Evolutionary conservation across 169 alveolate genomes (phyloP).

Genomic region (Eimeria maxima): DNA sequence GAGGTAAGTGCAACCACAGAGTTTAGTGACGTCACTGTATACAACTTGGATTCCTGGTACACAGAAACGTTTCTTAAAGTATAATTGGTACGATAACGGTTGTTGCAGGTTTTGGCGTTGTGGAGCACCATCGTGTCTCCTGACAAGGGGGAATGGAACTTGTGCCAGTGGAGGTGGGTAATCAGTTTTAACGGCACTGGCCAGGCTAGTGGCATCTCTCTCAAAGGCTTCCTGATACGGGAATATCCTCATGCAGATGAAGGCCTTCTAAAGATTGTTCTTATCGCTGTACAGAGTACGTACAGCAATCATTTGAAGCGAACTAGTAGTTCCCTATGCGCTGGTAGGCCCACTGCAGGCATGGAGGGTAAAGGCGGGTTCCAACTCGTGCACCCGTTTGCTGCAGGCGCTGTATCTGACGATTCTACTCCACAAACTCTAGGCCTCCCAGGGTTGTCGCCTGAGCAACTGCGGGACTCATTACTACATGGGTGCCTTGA

Average conservation of each 20-base stretch:
- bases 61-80: neutral
- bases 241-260: conserved; percentile 40
- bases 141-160: neutral
- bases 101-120: conserved; percentile 7
- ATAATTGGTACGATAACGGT: neutral
- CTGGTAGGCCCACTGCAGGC: neutral
- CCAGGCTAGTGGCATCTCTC: conserved; percentile 24
- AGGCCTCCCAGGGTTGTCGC: conserved; percentile 17
- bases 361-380: neutral
- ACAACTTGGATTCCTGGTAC: neutral
- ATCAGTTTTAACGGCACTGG: conserved; percentile 20
- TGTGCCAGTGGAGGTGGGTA: conserved; percentile 71
- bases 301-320: neutral
- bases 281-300: conserved; percentile 10
- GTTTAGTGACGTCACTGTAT: neutral
- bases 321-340: neutral
- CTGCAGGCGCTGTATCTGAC: conserved; percentile 68
- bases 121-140: conserved; percentile 41
- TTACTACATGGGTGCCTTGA: conserved; percentile 11
- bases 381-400: neutral
- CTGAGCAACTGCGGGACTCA: neutral
- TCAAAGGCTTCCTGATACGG: conserved; percentile 15
- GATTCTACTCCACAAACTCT: conserved; percentile 27
- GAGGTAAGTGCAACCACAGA: conserved; percentile 9
- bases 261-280: conserved; percentile 12